Conservation (phyloP, 768 basidiomycete species). For the Tulasnella sp. region DNA sequence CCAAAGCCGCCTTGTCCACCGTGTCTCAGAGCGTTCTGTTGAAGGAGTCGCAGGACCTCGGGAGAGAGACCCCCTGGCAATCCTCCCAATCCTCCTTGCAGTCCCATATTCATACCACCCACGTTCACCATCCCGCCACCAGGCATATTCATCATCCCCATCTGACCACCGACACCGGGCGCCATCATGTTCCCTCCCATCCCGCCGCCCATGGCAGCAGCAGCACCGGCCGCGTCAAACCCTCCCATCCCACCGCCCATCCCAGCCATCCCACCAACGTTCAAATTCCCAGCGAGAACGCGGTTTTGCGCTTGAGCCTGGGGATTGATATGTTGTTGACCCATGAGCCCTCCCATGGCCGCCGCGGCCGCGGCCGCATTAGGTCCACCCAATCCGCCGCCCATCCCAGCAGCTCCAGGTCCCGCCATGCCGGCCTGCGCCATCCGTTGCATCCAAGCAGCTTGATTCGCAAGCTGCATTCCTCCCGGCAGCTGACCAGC, state of each 20-base stretch:
- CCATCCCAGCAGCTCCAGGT: background rate
- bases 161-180: background rate
- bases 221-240: background rate
- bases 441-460: slow-evolving; percentile 6
- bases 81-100: background rate
- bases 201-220: background rate
- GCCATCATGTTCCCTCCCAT: background rate
- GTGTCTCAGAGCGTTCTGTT: background rate
- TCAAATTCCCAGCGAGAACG: background rate
- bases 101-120: background rate
- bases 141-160: background rate
- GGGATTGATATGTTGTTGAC: background rate
- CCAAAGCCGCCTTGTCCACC: background rate
- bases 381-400: background rate
- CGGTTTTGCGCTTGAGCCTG: slow-evolving; percentile 12
- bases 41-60: background rate
- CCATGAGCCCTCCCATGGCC: background rate
- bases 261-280: background rate
- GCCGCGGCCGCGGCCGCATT: background rate
- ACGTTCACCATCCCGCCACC: slow-evolving; percentile 4
- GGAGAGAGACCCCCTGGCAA: background rate
- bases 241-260: background rate
- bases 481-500: background rate
- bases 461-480: background rate
- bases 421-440: background rate